A percentile compares a stretch with the other conserved stretches of the same genome.
Evolutionary conservation across 2,329 filamentous ascomycete genomes (phyloP).

Genomic region (Penicillium sp.): DNA sequence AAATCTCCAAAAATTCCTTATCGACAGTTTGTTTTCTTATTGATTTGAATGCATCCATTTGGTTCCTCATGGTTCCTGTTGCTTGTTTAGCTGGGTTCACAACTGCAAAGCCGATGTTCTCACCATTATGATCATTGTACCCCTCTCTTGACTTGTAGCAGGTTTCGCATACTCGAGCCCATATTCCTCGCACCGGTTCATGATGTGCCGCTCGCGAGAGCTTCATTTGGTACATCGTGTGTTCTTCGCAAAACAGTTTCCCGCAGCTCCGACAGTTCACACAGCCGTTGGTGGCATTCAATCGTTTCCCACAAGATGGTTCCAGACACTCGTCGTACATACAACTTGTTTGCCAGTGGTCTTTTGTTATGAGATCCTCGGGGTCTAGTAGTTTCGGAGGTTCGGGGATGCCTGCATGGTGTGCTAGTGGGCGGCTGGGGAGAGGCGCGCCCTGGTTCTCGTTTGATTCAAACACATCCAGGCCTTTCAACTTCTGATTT

Average conservation of each 20-base stretch:
- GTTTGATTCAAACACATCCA: constrained; percentile 93
- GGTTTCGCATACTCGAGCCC: constrained; percentile 97
- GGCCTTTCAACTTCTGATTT: constrained; percentile 87
- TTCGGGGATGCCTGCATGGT: constrained; percentile 31
- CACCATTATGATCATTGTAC: constrained; percentile 81
- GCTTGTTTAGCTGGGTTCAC: constrained; percentile 7
- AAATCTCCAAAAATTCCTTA: constrained; percentile 80
- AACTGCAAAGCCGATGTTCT: not conserved
- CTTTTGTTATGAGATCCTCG: constrained; percentile 81
- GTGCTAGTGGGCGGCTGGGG: constrained; percentile 33
- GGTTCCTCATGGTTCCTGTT: constrained; percentile 63
- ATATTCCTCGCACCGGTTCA: constrained; percentile 84
- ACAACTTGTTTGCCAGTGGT: constrained; percentile 81
- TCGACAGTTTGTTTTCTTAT: constrained; percentile 77
- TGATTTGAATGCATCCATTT: constrained; percentile 66
- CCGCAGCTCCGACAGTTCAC: constrained; percentile 95
- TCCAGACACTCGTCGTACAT: constrained; percentile 81
- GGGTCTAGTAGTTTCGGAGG: constrained; percentile 60
- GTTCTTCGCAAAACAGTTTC: constrained; percentile 89
- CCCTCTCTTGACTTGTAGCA: constrained; percentile 96
- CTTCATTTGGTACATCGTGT: constrained; percentile 99
- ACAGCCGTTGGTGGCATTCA: constrained; percentile 76
- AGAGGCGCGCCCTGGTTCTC: constrained; percentile 54
- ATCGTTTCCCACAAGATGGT: constrained; percentile 74
- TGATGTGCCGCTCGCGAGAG: constrained; percentile 83